Evolutionary conservation across 768 basidiomycete genomes (phyloP), one percentile per base, ranked within the genome.

Genomic region (Fomitopsis pulvina): DNA sequence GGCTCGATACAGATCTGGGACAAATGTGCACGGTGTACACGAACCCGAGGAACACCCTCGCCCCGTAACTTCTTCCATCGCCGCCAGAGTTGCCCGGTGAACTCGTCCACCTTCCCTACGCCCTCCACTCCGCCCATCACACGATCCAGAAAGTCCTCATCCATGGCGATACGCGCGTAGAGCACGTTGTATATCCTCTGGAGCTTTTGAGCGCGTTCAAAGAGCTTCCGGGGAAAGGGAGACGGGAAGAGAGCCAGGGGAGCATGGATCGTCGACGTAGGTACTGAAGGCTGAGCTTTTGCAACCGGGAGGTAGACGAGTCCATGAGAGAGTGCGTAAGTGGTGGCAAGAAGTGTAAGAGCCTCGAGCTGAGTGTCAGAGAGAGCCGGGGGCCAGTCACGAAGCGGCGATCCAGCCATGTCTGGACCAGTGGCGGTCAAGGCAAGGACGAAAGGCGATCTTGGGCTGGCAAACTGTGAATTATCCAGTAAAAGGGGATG

Each of bases 191-290:
- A 98, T 0, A 78, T 64, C 2, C 73, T 74, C 61, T 97, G 94
- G 2, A 98, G 64, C 34, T 67, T 64, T 50, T 76, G 66, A 0
- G 87, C 91, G 18, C 73, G 72, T 3, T 77, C 58, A 62, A 94
- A 96, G 12, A 89, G 69, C 2, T 64, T 48, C 12, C 85, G 75
- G 1, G 95, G 93, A 55, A 96, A 80, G 0, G 93, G 91, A 0
- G 91, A 81, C 1, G 96, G 95, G 57, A 93, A 78, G 34, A 99
- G 72, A 0, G 94, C 78, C 54, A 97, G 70, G 0, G 96, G 96
- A 0, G 93, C 94, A 62, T 96, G 89, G 57, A 94, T 89, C 0
- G 83, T 84, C n/a, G 83, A 80, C 10, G 80, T 78, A 1, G 85
- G 81, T 22, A 69, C 60, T 1, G 80, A 70, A 50, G 81, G 77